Evolutionary conservation across 495 filamentous ascomycete species (phyloP), one percentile per base, ranked within the genome.

Genomic region (Aspergillus sclerotiicarbonarius): DNA sequence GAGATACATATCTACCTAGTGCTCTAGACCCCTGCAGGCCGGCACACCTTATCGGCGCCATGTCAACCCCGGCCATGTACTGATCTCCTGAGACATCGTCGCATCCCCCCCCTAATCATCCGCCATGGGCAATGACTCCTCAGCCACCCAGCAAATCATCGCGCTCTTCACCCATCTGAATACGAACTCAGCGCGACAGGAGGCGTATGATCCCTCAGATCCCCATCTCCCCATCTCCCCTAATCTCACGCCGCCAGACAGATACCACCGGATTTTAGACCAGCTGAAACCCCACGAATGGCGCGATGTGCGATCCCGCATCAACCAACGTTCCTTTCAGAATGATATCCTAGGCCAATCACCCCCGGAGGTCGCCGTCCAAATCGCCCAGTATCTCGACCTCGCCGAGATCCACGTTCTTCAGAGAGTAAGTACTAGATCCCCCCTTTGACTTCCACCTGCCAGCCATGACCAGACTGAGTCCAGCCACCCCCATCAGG

Each of bases 331-430:
- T 2, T 57, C 56, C 18, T 68, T 76, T 21, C 61, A 70, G 35
- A 62, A 57, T n/a, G 75, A 78, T 57, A 62, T 78, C 9, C 41
- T 76, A 1, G 68, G 67, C 29, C 58, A 57, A 3, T 51, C 76
- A 35, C 75, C 74, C 1, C 8, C 65, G 2, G 75, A 78, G 55
- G 44, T 78, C 9, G 61, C 65, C 1, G 54, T 63, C 7, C 54
- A 69, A 10, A 53, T 76, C 29, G 53, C 53, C 8, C 46, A 58
- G 10, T 58, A 68, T 51, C 33, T 76, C 18, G 35, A 54, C 30
- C 16, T 75, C 1, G 21, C 33, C 7, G 71, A 76, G 21, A 4
- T 72, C 25, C 16, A 74, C 43, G 18, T 58, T 8, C 58, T 72
- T 12, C 67, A 62, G 31, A 67, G 65, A 51, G 73, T 71, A 72